Percentiles rank a stretch among this genome's conserved stretches.
phyloP scores from a whole-genome alignment of 139 green algal species.

The Deuterostichococcus epilithicus region DNA sequence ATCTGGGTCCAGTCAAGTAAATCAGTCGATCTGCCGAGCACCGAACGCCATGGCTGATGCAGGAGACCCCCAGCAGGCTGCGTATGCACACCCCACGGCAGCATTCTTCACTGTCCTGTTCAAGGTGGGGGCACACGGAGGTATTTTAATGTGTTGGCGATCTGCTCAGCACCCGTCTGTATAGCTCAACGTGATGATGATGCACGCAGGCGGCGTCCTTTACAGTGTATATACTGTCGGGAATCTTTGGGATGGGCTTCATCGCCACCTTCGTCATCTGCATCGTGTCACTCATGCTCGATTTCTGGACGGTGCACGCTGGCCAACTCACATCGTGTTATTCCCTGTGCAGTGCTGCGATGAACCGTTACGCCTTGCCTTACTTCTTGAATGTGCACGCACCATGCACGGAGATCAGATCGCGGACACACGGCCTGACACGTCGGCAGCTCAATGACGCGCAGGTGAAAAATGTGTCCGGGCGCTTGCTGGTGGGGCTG shows the following conservation, averaged over 20 bases:
- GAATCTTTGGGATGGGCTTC: constrained; percentile 61
- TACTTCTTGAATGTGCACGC: no score
- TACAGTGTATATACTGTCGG: constrained; percentile 65
- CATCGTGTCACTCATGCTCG: constrained; percentile 72
- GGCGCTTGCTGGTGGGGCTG: constrained; percentile 87
- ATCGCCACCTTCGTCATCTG: constrained; percentile 83
- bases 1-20: no score
- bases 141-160: not conserved
- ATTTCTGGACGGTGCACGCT: constrained; percentile 84
- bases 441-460: no score
- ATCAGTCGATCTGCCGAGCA: no score
- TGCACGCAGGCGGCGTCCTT: constrained; percentile 47
- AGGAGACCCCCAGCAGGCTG: not conserved
- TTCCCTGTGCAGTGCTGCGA: no score
- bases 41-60: not conserved
- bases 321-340: not conserved
- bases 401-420: no score
- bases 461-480: constrained; percentile 92
- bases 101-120: constrained; percentile 49
- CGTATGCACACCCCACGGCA: constrained; percentile 39
- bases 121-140: constrained; percentile 35
- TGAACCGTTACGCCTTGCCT: no score
- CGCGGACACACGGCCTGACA: no score
- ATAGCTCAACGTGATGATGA: not conserved
- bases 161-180: not conserved